These are phyloP conservation scores for Colletotrichum viniferum DNA, from an alignment of 2,329 filamentous ascomycete genomes.

Conservation along the genomic window DNA sequence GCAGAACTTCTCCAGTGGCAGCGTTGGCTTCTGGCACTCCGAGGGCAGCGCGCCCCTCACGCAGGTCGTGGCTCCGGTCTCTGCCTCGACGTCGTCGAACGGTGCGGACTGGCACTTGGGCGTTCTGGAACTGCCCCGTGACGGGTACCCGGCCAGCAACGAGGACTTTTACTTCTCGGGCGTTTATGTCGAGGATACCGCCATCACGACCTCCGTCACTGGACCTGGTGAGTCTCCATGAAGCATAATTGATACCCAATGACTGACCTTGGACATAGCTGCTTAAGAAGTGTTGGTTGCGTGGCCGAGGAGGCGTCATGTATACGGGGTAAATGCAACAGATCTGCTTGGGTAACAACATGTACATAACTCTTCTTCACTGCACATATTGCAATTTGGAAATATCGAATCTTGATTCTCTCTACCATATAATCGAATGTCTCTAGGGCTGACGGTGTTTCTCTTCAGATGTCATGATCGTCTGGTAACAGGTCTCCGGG, in stretches of 20 bases:
- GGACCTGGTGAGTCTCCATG: constrained; percentile 23
- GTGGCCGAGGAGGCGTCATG: neutral
- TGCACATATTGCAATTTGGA: neutral
- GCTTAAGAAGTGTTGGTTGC: neutral
- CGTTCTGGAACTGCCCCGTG: constrained; percentile 66
- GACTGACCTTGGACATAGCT: neutral
- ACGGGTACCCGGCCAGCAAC: constrained; percentile 53
- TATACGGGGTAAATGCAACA: neutral
- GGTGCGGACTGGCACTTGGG: constrained; percentile 77
- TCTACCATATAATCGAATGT: neutral
- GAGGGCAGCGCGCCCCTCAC: constrained; percentile 62
- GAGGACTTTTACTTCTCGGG: constrained; percentile 78
- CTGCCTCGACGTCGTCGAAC: constrained; percentile 66
- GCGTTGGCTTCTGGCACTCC: constrained; percentile 73
- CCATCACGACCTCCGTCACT: constrained; percentile 36
- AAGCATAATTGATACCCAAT: fast-evolving
- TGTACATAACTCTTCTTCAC: neutral
- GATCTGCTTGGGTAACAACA: neutral
- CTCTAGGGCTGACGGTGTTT: neutral
- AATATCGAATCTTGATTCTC: neutral
- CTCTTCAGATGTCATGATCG: neutral
- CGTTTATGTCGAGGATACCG: constrained; percentile 66
- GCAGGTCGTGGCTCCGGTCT: constrained; percentile 64
- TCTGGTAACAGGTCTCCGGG: neutral
- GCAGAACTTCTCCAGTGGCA: constrained; percentile 62